Percentiles rank a stretch among this genome's conserved stretches.
Evolutionary conservation across 345 rosid species (phyloP).

Genomic region (Dipteronia dyeriana): DNA sequence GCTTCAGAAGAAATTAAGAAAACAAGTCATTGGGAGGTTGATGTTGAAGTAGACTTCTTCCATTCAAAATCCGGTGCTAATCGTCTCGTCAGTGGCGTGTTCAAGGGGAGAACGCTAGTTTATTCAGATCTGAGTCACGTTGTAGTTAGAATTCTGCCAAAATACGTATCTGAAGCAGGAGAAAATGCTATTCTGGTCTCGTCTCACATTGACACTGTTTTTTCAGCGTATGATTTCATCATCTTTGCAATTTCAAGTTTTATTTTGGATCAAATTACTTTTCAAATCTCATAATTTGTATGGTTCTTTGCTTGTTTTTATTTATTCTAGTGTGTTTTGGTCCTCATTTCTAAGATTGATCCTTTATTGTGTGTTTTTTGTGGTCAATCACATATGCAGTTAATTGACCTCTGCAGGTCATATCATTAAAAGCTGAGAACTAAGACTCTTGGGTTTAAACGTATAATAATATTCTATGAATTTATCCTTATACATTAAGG

Average conservation of each 20-base stretch:
- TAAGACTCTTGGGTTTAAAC: background rate
- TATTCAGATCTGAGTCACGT: slow-evolving; percentile 84
- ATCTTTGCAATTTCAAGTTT: slow-evolving; percentile 13
- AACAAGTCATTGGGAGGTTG: slow-evolving; percentile 81
- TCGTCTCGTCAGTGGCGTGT: slow-evolving; percentile 61
- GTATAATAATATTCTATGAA: background rate
- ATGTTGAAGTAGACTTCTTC: slow-evolving; percentile 79
- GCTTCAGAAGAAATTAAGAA: slow-evolving; percentile 55
- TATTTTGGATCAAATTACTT: slow-evolving; percentile 9
- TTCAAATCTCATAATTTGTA: background rate
- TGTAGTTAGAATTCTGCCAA: slow-evolving; percentile 72
- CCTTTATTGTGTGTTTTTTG: slow-evolving; percentile 4
- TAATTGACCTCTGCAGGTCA: background rate
- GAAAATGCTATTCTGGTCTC: slow-evolving; percentile 85
- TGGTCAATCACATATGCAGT: slow-evolving; percentile 7
- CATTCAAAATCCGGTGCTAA: slow-evolving; percentile 66
- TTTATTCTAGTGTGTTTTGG: background rate
- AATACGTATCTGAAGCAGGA: slow-evolving; percentile 66
- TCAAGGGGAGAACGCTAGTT: slow-evolving; percentile 74
- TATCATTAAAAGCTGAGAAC: background rate
- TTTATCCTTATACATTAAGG: background rate
- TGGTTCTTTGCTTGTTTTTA: background rate
- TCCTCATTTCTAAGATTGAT: background rate
- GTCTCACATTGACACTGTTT: slow-evolving; percentile 93
- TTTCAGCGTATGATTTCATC: slow-evolving; percentile 67